Evolutionary conservation across 495 filamentous ascomycete genomes (phyloP).

Genomic region (Trichoderma reesei): DNA sequence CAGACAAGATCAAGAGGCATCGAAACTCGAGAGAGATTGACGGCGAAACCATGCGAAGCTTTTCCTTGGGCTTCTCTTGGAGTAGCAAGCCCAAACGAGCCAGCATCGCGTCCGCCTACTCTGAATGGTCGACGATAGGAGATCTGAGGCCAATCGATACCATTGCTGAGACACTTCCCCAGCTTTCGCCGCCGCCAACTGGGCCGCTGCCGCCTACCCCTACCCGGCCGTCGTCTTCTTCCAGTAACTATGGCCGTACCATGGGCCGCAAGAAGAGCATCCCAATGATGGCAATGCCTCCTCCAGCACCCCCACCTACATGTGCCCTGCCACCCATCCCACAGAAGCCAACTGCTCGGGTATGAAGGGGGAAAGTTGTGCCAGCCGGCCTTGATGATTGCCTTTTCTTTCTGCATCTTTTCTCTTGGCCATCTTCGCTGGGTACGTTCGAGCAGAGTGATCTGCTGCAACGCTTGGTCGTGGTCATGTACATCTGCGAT

Average conservation of each 20-base stretch:
- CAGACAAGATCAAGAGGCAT: not conserved
- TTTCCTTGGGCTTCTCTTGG: not conserved
- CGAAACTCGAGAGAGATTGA: not conserved
- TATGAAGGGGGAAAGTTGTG: not conserved
- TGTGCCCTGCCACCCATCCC: conserved; percentile 56
- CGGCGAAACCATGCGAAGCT: not conserved
- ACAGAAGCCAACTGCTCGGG: conserved; percentile 11
- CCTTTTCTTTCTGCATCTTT: not conserved
- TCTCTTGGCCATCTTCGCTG: not conserved
- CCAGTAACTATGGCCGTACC: conserved; percentile 14
- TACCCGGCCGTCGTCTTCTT: conserved; percentile 10
- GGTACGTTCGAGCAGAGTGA: too few relatives aligned
- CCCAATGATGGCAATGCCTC: conserved; percentile 47
- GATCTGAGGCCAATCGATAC: not conserved
- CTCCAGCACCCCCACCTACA: conserved; percentile 52
- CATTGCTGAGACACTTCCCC: not conserved
- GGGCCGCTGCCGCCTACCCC: conserved; percentile 12
- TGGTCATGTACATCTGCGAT: not conserved
- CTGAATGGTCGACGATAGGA: not conserved
- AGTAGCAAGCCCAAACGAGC: conserved; percentile 1
- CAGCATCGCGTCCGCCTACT: conserved; percentile 1
- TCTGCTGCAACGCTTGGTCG: too few relatives aligned
- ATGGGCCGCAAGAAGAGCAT: conserved; percentile 43
- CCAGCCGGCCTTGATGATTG: not conserved
- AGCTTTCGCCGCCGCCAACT: conserved; percentile 8